Percentiles rank a stretch among this genome's conserved stretches.
These are phyloP conservation scores for Calocybe indica DNA, from an alignment of 768 basidiomycete species.

Conservation along the genomic window DNA sequence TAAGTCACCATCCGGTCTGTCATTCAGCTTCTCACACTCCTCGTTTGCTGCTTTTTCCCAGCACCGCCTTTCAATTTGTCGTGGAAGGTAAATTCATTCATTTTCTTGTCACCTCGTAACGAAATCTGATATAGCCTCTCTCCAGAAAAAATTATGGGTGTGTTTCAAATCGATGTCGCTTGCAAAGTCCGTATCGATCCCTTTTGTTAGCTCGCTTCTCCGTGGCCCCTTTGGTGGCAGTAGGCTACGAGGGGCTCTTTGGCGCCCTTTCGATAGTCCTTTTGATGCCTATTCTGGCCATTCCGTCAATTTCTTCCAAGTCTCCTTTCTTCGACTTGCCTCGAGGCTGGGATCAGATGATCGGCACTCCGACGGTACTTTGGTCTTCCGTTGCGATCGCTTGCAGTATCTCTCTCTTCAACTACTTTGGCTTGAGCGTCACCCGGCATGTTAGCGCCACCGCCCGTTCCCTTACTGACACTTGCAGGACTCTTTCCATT, in stretches of 20 bases:
- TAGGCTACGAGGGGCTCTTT: slow-evolving; percentile 92
- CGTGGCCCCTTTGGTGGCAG: slow-evolving; percentile 86
- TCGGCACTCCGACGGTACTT: slow-evolving; percentile 67
- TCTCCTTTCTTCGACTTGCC: slow-evolving; percentile 82
- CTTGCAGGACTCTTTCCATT: slow-evolving; percentile 92
- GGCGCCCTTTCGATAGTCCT: slow-evolving; percentile 76
- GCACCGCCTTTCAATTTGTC: slow-evolving; percentile 89
- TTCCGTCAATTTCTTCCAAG: slow-evolving; percentile 55
- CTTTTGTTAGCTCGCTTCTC: slow-evolving; percentile 51
- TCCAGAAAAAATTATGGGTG: slow-evolving; percentile 83
- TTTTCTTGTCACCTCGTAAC: background rate
- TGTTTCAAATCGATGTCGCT: slow-evolving; percentile 3
- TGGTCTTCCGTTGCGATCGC: slow-evolving; percentile 68
- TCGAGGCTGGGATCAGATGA: slow-evolving; percentile 86
- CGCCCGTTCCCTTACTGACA: slow-evolving; percentile 87
- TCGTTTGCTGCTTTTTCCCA: slow-evolving; percentile 20
- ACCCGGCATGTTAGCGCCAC: slow-evolving; percentile 93
- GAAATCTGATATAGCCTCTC: slow-evolving; percentile 6
- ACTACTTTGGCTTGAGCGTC: slow-evolving; percentile 87
- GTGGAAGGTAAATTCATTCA: slow-evolving; percentile 52
- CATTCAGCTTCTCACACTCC: background rate
- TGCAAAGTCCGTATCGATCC: background rate
- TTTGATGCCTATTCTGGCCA: slow-evolving; percentile 75
- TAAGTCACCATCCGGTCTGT: slow-evolving; percentile 30
- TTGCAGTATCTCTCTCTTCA: slow-evolving; percentile 75